Evolutionary conservation across 2,329 filamentous ascomycete species (phyloP).

Genomic region (Xylaria sp.): DNA sequence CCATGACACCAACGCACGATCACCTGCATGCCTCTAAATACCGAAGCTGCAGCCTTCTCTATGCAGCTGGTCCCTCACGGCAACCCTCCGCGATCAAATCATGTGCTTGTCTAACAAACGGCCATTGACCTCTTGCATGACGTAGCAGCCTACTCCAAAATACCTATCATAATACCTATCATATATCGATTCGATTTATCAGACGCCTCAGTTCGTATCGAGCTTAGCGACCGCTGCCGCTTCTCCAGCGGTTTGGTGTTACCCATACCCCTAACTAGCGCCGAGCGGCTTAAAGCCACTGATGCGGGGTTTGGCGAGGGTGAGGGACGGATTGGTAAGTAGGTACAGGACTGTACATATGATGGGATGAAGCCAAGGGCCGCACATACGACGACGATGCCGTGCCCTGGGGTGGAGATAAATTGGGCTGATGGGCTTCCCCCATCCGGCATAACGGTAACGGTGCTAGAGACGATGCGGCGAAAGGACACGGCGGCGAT

Average conservation of each 20-base stretch:
- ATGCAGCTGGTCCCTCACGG: constrained; percentile 17
- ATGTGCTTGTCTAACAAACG: not conserved
- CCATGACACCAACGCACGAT: constrained; percentile 43
- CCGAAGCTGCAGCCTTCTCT: constrained; percentile 36
- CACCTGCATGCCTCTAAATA: constrained; percentile 39
- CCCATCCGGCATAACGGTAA: constrained; percentile 29
- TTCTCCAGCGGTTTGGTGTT: constrained; percentile 18
- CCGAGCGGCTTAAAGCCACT: constrained; percentile 19
- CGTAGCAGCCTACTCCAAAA: constrained; percentile 14
- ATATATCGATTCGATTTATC: constrained; percentile 23
- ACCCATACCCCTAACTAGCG: constrained; percentile 6
- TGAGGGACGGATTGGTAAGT: constrained; percentile 11
- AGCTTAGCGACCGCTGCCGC: constrained; percentile 10
- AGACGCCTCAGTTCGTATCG: constrained; percentile 35
- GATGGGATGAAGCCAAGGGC: constrained; percentile 22
- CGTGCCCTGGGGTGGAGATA: constrained; percentile 1
- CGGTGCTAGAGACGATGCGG: constrained; percentile 12
- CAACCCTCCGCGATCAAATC: constrained; percentile 12
- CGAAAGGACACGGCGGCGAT: constrained; percentile 7
- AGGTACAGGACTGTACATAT: not conserved
- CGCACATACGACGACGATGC: constrained; percentile 17
- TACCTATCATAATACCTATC: constrained; percentile 31
- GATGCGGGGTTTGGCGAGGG: constrained; percentile 30
- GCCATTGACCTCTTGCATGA: constrained; percentile 20
- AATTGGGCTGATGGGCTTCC: constrained; percentile 23